These are phyloP conservation scores for Maudiozyma barnettii DNA, from an alignment of 805 yeast species.

Conservation along the genomic window DNA sequence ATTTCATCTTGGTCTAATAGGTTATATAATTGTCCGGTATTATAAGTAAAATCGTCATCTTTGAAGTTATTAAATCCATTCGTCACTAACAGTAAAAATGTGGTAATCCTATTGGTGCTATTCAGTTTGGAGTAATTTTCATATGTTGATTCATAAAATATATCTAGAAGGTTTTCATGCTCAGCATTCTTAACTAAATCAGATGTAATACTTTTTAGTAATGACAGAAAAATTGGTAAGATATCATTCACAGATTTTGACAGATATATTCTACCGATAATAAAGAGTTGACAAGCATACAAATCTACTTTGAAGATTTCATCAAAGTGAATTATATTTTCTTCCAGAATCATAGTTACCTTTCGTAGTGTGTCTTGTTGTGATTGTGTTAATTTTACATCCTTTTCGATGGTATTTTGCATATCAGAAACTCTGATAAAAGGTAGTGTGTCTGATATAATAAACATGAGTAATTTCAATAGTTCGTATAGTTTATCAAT, in stretches of 20 bases:
- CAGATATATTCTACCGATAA: slow-evolving; percentile 49
- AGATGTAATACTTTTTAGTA: slow-evolving; percentile 37
- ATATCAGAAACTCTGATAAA: slow-evolving; percentile 39
- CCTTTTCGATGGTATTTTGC: slow-evolving; percentile 1
- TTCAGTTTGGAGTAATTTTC: slow-evolving; percentile 13
- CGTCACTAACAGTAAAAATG: slow-evolving; percentile 36
- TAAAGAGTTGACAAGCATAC: slow-evolving; percentile 56
- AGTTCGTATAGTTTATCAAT: slow-evolving; percentile 80
- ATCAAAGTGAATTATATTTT: slow-evolving; percentile 58
- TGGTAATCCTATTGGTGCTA: slow-evolving; percentile 33
- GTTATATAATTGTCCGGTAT: slow-evolving; percentile 28
- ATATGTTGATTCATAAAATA: slow-evolving; percentile 33
- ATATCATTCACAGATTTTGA: slow-evolving; percentile 32
- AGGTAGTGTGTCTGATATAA: slow-evolving; percentile 52
- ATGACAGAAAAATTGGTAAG: slow-evolving; percentile 43
- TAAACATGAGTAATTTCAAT: slow-evolving; percentile 56
- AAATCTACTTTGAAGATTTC: slow-evolving; percentile 60
- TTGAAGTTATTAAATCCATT: slow-evolving; percentile 27
- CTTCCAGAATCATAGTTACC: slow-evolving; percentile 44
- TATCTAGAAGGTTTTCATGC: slow-evolving; percentile 22
- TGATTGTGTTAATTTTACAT: slow-evolving; percentile 6
- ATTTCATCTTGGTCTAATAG: background rate
- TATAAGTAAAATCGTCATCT: slow-evolving; percentile 30
- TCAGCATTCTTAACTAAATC: slow-evolving; percentile 25
- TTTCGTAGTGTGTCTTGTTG: slow-evolving; percentile 40